A percentile compares a stretch with the other conserved stretches of the same genome.
Conservation (phyloP, 192 early-diverging fungal genomes). For the Rhizophagus clarus region DNA sequence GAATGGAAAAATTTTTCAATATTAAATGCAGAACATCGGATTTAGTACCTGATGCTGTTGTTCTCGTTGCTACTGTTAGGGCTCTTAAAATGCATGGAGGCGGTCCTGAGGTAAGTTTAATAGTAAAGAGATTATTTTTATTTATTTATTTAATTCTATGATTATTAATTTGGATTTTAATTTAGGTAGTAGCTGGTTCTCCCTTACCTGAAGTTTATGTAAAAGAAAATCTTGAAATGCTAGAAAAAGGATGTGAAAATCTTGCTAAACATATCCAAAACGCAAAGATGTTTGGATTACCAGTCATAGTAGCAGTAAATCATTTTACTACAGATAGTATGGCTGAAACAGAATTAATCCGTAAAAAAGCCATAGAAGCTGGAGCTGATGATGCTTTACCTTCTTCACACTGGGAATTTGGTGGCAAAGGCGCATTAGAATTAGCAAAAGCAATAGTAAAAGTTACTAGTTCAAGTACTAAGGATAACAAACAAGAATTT, state of each 20-base stretch:
- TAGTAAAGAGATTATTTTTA: neutral
- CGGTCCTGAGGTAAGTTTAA: slow-evolving; percentile 79
- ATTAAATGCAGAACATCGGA: slow-evolving; percentile 95
- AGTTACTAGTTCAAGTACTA: slow-evolving; percentile 53
- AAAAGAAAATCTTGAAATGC: slow-evolving; percentile 83
- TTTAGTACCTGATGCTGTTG: slow-evolving; percentile 85
- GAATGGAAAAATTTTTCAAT: slow-evolving; percentile 99
- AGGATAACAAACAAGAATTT: slow-evolving; percentile 55
- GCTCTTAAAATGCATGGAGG: slow-evolving; percentile 98
- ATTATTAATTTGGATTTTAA: neutral
- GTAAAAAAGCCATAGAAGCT: slow-evolving; percentile 69
- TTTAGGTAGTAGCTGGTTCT: slow-evolving; percentile 66
- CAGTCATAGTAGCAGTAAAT: slow-evolving; percentile 93
- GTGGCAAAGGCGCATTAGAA: slow-evolving; percentile 86
- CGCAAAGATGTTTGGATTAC: slow-evolving; percentile 83
- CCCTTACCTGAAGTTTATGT: slow-evolving; percentile 89
- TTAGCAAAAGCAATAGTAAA: slow-evolving; percentile 83
- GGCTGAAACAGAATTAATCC: slow-evolving; percentile 84
- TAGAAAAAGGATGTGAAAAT: slow-evolving; percentile 85
- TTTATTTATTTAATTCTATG: neutral
- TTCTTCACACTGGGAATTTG: slow-evolving; percentile 94
- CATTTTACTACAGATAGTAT: slow-evolving; percentile 84
- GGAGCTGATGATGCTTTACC: slow-evolving; percentile 87
- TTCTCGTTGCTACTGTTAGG: slow-evolving; percentile 92
- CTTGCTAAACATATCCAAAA: slow-evolving; percentile 91